Base-by-base conservation (phyloP, 2,329 filamentous ascomycete genomes). In the Diaporthe nobilis region DNA sequence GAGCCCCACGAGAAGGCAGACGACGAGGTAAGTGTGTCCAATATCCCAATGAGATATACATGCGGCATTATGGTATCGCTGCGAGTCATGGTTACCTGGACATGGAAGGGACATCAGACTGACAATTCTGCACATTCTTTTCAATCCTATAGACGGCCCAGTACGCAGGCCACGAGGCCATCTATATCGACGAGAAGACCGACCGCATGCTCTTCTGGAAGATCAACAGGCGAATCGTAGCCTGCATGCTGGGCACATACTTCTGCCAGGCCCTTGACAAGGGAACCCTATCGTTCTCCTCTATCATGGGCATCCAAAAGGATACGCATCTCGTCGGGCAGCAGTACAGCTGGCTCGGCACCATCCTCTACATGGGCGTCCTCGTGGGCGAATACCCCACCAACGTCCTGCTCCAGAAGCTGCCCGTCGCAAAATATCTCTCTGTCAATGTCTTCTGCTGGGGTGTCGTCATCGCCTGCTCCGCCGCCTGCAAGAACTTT, bases 181-280 rank as follows among this genome's bases (percentile, higher is more conserved):
- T 82, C n/a, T 76, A 88, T 73, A 89, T 89, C 78, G 89, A 88
- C 58, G 84, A 88, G 42, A 83, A 87, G 75, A 85, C 89, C 75
- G 89, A 89, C 85, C 80, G 84, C 84, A 77, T 87, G 80, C 78
- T 89, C 82, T 77, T 88, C 85, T 79, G 88, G 88, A 80, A 82
- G 80, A 80, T 85, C 76, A 90, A 90, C 81, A 85, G 87, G 71
- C 83, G 85, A 47, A 85, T 88, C 65, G 81, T 90, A 73, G 87
- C 85, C 15, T 89, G 88, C 79, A 87, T 89, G 80, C 82, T 87
- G 61, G 87, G 86, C 73, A 88, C 86, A 51, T 91, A 89, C 80
- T 88, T 81, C 80, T 84, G 79, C 75, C 84, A 82, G 80, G 86
- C 82, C 25, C 77, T 85, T 4, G 80, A 82, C 68, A 82, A 81